Evolutionary conservation across 2,329 filamentous ascomycete genomes (phyloP).

Genomic region (Hymenoscyphus scutula): DNA sequence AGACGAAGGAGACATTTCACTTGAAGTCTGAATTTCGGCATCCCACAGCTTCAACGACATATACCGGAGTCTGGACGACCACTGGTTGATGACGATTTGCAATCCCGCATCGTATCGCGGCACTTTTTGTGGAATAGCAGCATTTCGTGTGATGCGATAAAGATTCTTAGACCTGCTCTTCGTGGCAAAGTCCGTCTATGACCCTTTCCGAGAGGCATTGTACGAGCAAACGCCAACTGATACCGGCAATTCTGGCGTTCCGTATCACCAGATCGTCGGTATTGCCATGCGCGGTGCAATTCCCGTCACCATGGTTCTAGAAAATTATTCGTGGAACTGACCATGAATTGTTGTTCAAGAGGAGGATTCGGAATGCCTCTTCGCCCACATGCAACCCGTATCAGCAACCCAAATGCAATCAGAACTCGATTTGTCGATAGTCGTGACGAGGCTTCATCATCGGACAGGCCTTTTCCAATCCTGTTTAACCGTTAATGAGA

Average conservation of each 20-base stretch:
- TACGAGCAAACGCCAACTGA: neutral
- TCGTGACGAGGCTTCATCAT: neutral
- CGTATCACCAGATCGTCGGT: neutral
- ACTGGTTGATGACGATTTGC: neutral
- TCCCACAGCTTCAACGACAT: neutral
- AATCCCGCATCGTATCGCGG: neutral
- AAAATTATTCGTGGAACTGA: neutral
- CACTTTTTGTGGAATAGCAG: neutral
- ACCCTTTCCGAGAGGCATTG: neutral
- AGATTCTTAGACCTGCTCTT: neutral
- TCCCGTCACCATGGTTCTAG: neutral
- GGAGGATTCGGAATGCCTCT: neutral
- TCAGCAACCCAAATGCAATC: neutral
- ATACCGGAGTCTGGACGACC: neutral
- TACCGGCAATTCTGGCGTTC: neutral
- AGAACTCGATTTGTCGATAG: neutral
- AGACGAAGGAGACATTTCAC: slow-evolving; percentile 19
- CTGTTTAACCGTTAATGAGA: neutral
- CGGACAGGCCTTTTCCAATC: neutral
- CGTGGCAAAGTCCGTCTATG: neutral
- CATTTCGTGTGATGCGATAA: neutral
- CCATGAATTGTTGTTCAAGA: neutral
- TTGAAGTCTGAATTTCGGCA: neutral
- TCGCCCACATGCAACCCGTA: neutral
- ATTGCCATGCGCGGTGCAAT: neutral